A percentile compares a stretch with the other conserved stretches of the same genome.
Evolutionary conservation across 208 protist genomes (phyloP).

Genomic region (Trypanosomatidae sp.): DNA sequence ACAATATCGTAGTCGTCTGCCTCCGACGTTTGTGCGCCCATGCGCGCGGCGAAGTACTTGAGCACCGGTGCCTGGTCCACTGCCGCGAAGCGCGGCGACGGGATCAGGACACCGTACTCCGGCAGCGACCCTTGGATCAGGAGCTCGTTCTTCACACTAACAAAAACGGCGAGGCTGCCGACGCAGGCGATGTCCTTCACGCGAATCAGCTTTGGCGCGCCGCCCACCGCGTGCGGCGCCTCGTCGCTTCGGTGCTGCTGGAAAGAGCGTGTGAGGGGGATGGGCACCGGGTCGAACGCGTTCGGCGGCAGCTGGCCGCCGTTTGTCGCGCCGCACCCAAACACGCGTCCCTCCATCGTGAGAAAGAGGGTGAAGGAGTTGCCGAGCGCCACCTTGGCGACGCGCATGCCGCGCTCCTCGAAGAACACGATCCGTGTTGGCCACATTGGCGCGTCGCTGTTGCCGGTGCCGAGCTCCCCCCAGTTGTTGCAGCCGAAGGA

Average conservation of each 20-base stretch:
- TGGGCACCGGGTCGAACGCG: constrained; percentile 59
- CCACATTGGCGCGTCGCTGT: constrained; percentile 55
- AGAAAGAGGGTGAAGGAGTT: constrained; percentile 79
- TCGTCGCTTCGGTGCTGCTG: constrained; percentile 12
- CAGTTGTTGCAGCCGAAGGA: constrained; percentile 76
- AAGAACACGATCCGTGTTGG: constrained; percentile 57
- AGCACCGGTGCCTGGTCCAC: constrained; percentile 46
- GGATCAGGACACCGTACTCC: constrained; percentile 57
- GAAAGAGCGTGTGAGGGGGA: constrained; percentile 55
- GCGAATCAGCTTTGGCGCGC: constrained; percentile 46
- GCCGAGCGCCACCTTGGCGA: constrained; percentile 58
- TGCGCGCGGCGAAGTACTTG: constrained; percentile 5
- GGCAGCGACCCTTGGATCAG: constrained; percentile 64
- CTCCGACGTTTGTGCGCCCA: background rate
- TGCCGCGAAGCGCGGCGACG: constrained; percentile 48
- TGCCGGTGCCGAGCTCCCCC: constrained; percentile 71
- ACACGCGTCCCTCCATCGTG: constrained; percentile 56
- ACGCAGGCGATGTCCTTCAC: constrained; percentile 67
- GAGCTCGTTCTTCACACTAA: constrained; percentile 60
- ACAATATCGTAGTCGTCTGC: constrained; percentile 40
- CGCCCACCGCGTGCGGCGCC: constrained; percentile 2
- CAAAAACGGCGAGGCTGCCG: constrained; percentile 42
- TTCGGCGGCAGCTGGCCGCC: constrained; percentile 63
- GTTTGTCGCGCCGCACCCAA: constrained; percentile 72
- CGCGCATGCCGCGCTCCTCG: constrained; percentile 29